phyloP scores from a whole-genome alignment of 371 early-diverging fungal species.

The Mucor piriformis region DNA sequence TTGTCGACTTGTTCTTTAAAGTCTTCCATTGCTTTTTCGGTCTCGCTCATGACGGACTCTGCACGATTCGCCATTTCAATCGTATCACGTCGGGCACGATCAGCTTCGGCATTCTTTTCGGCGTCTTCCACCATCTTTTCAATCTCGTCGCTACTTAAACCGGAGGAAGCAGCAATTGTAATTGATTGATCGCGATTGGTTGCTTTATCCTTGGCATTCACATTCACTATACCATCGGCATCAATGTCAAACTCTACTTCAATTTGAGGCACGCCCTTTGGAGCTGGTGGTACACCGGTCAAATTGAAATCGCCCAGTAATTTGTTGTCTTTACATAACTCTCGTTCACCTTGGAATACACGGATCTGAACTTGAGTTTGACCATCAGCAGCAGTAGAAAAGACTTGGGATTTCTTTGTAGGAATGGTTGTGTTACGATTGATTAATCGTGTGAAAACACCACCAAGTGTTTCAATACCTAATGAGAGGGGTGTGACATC shows the following conservation, averaged over 20 bases:
- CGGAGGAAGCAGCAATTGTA: conserved; percentile 96
- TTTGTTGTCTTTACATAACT: conserved; percentile 97
- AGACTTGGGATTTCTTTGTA: conserved; percentile 98
- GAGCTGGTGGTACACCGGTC: conserved; percentile 84
- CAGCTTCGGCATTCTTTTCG: conserved; percentile 88
- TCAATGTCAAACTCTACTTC: conserved; percentile 99
- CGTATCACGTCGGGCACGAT: conserved; percentile 89
- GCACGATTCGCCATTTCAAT: conserved; percentile 95
- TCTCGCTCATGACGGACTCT: conserved; percentile 88
- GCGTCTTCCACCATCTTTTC: conserved; percentile 96
- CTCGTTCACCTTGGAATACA: conserved; percentile 99
- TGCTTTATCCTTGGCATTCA: conserved; percentile 96
- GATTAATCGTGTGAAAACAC: conserved; percentile 98
- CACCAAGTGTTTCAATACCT: conserved; percentile 97
- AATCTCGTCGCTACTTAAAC: conserved; percentile 94
- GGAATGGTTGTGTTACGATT: conserved; percentile 99
- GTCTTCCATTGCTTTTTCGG: conserved; percentile 92
- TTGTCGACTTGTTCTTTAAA: conserved; percentile 92
- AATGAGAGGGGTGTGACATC: conserved; percentile 99
- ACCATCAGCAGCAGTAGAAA: conserved; percentile 99
- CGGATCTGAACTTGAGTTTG: conserved; percentile 98
- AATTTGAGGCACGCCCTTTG: conserved; percentile 93
- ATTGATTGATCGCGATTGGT: conserved; percentile 87
- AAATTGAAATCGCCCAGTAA: conserved; percentile 97
- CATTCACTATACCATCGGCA: conserved; percentile 99